Percentiles rank a stretch among this genome's conserved stretches.
Conservation (phyloP, 2,329 filamentous ascomycete species). For the Monilinia vaccinii-corymbosi region DNA sequence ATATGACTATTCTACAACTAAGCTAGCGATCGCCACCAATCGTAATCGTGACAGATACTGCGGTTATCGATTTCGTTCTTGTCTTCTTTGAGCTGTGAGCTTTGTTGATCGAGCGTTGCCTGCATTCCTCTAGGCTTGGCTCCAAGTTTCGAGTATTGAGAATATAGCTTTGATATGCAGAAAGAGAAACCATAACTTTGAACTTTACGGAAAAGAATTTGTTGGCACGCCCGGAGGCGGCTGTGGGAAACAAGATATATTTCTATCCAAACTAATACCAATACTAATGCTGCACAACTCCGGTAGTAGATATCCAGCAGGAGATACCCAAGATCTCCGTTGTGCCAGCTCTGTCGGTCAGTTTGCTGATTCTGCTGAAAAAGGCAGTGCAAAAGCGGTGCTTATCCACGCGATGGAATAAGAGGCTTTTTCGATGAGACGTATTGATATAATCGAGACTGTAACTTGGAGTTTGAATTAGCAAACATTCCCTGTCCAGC, state of each 20-base stretch:
- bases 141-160: neutral
- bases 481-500: neutral
- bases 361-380: neutral
- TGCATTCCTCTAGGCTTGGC: constrained; percentile 67
- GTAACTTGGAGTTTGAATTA: neutral
- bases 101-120: constrained; percentile 78
- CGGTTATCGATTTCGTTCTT: constrained; percentile 86
- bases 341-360: neutral
- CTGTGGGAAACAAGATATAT: neutral
- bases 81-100: constrained; percentile 74
- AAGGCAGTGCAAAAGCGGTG: neutral
- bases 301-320: neutral
- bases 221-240: neutral
- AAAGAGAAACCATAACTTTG: neutral
- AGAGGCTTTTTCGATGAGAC: neutral
- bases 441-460: neutral
- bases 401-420: too few species aligned
- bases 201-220: neutral
- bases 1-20: too few species aligned
- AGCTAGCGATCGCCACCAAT: too few species aligned
- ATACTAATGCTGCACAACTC: neutral
- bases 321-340: neutral
- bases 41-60: too few species aligned
- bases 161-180: neutral
- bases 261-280: neutral